phyloP scores from a whole-genome alignment of 257 asterid genomes.

The Galeopsis tetrahit region DNA sequence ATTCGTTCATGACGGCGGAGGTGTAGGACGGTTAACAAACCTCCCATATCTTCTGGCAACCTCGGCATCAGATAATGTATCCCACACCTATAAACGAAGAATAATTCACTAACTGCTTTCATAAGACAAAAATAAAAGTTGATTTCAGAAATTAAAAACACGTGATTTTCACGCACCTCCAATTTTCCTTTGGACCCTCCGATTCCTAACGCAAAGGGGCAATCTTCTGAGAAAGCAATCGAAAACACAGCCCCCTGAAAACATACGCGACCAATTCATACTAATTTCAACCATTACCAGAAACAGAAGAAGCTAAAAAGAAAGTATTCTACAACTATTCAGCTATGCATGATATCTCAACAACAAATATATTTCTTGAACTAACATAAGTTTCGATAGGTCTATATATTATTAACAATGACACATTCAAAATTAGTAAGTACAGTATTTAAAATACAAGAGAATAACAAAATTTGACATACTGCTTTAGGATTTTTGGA shows the following conservation, averaged over 20 bases:
- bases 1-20: conserved; percentile 36
- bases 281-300: background rate
- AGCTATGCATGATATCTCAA: no score
- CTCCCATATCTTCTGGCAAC: conserved; percentile 55
- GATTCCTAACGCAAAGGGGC: conserved; percentile 69
- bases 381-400: no score
- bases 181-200: conserved; percentile 91
- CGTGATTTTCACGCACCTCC: conserved; percentile 48
- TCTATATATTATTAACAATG: background rate
- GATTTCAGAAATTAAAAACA: background rate
- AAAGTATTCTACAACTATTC: no score
- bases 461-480: conserved; percentile 21
- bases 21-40: conserved; percentile 32
- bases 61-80: conserved; percentile 57
- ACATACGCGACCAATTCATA: conserved; percentile 25
- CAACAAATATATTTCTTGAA: no score
- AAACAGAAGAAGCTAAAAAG: conserved; percentile 1
- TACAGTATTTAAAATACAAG: background rate
- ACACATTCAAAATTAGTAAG: background rate
- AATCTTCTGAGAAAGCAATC: conserved; percentile 76
- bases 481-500: conserved; percentile 59
- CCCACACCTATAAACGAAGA: conserved; percentile 63
- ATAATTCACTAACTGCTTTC: background rate
- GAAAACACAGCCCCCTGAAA: conserved; percentile 88
- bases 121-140: background rate